Base-by-base conservation (phyloP, 768 basidiomycete species). In the Kwoniella heveanensis region DNA sequence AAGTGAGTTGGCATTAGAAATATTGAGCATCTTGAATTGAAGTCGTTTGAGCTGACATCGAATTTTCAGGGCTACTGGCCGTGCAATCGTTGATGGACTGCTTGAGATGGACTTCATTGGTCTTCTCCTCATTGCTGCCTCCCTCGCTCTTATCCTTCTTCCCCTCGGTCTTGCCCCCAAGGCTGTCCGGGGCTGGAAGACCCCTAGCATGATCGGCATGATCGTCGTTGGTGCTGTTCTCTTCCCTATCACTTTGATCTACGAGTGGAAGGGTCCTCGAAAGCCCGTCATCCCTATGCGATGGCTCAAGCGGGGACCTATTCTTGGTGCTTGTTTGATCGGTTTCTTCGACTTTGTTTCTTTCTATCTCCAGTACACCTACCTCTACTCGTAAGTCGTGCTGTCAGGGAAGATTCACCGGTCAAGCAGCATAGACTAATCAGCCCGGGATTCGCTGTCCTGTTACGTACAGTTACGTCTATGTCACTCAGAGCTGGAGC, bases 341-440 rank as follows among this genome's bases (percentile, higher is more conserved):
- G 88, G 87, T 17, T 87, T 86, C 73, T 69, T 79, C 57, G 80
- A 81, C 63, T 81, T 81, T 61, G 71, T 73, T 30, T 80, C 79
- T 21, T 79, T 82, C 70, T 82, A 82, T 81, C 83, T 91, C 50
- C 87, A 88, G 0, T 88, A 81, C 78, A 86, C 87, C 10, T 90
- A 90, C 73, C 84, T 90, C 19, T 90, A 86, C 81, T 88, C 87
- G 1, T 89, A 86, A 77, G 83, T 88, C n/a, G n/a, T n/a, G n/a
- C n/a, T n/a, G n/a, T n/a, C n/a, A n/a, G n/a, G n/a, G n/a, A n/a
- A n/a, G n/a, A n/a, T n/a, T n/a, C n/a, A n/a, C n/a, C n/a, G 39
- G 39, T 32, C 32, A 32, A 44, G 39, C 19, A 32, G 10, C 10
- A 17, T 44, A 44, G 39, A 32, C 32, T 36, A 36, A 36, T 36